Base-by-base conservation (phyloP, 2,329 filamentous ascomycete species). In the Colletotrichum destructivum region DNA sequence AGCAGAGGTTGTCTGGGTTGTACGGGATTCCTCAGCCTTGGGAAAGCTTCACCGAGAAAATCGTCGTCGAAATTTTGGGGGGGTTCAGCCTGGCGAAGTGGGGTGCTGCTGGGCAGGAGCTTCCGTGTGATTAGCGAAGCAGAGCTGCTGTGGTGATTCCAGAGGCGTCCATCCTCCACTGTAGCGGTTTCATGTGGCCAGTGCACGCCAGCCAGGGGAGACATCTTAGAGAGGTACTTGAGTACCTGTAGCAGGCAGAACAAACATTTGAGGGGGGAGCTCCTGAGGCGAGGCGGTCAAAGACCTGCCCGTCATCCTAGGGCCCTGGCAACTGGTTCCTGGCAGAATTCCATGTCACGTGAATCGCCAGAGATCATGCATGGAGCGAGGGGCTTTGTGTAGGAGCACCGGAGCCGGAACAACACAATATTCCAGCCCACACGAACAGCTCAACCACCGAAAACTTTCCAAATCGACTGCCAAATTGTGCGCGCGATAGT, bases 41-140 rank as follows among this genome's bases (percentile, higher is more conserved):
- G 66, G 70, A 42, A 46, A 54, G 61, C 70, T 72, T 61, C 59
- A 60, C 69, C 44, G 59, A 72, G 65, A 72, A 72, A 72, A 72
- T 72, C 69, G 69, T 46, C 59, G 59, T 71, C 42, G 49, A 71
- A 72, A 72, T 62, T 72, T 72, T 72, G 67, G 66, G 70, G 51
- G 62, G 67, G 70, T 72, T 72, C 70, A 72, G 70, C 70, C 70
- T 70, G 66, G 70, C 44, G 60, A 72, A 62, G 70, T 72, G 66
- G 70, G 66, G 67, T 47, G 65, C 42, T 47, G 40, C 66, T 52
- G 66, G 70, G 55, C 67, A 57, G 67, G 60, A 70, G 61, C 70
- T 66, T 66, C 54, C 51, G 46, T 66, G 21, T 71, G 66, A 64
- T 70, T 57, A 69, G 65, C 55, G 40, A 59, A 64, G 51, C 59